Evolutionary conservation across 495 filamentous ascomycete genomes (phyloP).

Genomic region (Tuber calosporum): DNA sequence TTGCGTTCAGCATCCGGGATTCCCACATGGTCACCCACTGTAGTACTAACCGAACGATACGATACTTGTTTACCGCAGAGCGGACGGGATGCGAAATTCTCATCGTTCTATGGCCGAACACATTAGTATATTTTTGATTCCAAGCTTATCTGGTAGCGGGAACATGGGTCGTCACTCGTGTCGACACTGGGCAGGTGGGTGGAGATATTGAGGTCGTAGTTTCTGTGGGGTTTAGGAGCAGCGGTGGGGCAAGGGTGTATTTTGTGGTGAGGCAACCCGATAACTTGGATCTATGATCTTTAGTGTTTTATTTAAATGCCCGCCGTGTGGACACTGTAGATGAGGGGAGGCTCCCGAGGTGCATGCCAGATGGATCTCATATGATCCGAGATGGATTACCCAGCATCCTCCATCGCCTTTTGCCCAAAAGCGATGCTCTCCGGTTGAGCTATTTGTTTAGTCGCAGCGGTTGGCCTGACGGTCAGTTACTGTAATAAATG

Average conservation of each 20-base stretch:
- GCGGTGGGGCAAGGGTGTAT: no score
- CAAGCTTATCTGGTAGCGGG: neutral
- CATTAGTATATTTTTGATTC: neutral
- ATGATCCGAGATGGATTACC: neutral
- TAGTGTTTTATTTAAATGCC: neutral
- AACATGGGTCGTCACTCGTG: neutral
- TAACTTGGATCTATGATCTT: neutral
- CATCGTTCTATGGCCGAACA: neutral
- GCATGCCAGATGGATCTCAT: neutral
- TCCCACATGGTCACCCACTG: neutral
- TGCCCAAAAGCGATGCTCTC: neutral
- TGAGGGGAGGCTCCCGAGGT: neutral
- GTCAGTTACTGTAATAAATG: neutral
- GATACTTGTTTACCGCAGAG: neutral
- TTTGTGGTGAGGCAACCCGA: neutral
- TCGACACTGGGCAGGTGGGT: neutral
- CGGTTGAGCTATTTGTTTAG: neutral
- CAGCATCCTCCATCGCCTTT: neutral
- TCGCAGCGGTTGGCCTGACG: neutral
- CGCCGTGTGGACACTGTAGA: neutral
- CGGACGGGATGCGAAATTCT: constrained; percentile 1
- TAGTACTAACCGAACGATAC: neutral
- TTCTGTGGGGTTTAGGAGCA: neutral
- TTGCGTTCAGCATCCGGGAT: neutral
- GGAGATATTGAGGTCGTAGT: neutral